These are phyloP conservation scores for Hansenula sp. DNA, from an alignment of 1,139 yeast species.

Conservation along the genomic window DNA sequence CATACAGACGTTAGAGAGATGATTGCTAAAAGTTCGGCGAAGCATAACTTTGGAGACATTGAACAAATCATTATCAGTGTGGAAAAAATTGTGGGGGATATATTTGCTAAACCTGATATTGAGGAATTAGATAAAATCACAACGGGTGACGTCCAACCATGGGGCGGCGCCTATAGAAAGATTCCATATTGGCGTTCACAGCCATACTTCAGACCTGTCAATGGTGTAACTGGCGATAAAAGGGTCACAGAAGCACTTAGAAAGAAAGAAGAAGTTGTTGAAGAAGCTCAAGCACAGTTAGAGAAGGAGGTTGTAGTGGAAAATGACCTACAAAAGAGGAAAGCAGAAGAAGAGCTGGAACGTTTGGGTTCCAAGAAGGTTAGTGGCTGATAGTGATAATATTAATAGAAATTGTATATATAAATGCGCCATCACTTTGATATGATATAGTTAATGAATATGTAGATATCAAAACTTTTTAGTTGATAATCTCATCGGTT, in stretches of 20 bases:
- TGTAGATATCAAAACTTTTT: background rate
- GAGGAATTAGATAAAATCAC: slow-evolving; percentile 47
- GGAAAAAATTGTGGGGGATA: slow-evolving; percentile 57
- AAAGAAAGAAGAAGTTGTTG: slow-evolving; percentile 5
- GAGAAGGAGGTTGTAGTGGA: slow-evolving; percentile 8
- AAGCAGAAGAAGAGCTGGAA: slow-evolving; percentile 5
- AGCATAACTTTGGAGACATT: slow-evolving; percentile 51
- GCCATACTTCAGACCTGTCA: slow-evolving; percentile 86
- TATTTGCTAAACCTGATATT: slow-evolving; percentile 43
- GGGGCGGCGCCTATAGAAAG: slow-evolving; percentile 80
- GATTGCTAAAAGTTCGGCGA: slow-evolving; percentile 53
- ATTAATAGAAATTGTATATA: background rate
- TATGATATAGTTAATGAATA: background rate
- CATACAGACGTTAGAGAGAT: slow-evolving; percentile 76
- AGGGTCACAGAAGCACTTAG: slow-evolving; percentile 32
- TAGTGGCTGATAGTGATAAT: background rate
- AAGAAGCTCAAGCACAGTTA: slow-evolving; percentile 3
- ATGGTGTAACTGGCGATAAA: slow-evolving; percentile 57
- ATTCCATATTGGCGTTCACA: slow-evolving; percentile 98
- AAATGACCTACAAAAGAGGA: slow-evolving; percentile 3
- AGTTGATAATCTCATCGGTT: background rate
- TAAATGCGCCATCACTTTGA: too few relatives aligned
- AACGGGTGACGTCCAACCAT: slow-evolving; percentile 51
- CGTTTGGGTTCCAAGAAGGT: slow-evolving; percentile 6
- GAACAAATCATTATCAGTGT: slow-evolving; percentile 67